Evolutionary conservation across 805 yeast genomes (phyloP).

Genomic region (Candida sonorensis): DNA sequence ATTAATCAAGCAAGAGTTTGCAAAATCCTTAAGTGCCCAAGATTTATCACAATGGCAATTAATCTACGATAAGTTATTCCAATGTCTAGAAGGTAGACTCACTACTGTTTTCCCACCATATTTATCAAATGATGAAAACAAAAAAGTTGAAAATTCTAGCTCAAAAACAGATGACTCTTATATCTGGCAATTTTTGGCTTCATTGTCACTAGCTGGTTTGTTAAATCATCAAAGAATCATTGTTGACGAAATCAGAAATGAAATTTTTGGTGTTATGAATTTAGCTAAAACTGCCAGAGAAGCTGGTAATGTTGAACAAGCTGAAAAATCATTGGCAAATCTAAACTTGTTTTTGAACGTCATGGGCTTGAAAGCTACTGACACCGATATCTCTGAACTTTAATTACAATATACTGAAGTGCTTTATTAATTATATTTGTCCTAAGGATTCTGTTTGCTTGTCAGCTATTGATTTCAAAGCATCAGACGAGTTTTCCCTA

Average conservation of each 20-base stretch:
- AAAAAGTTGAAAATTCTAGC: conserved; percentile 26
- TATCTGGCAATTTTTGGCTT: conserved; percentile 96
- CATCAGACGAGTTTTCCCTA: no score
- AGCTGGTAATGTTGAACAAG: conserved; percentile 37
- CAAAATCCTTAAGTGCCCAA: conserved; percentile 38
- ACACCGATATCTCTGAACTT: conserved; percentile 79
- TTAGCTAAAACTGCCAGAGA: conserved; percentile 50
- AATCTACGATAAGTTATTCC: conserved; percentile 77
- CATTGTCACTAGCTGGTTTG: conserved; percentile 86
- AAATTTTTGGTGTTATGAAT: conserved; percentile 81
- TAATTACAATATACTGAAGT: conserved; percentile 19
- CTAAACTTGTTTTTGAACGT: conserved; percentile 90
- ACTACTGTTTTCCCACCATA: conserved; percentile 77
- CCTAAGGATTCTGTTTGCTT: background rate
- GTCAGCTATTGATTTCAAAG: no score
- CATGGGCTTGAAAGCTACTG: conserved; percentile 92
- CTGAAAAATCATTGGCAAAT: conserved; percentile 54
- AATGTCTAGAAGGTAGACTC: conserved; percentile 70
- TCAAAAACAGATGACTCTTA: conserved; percentile 59
- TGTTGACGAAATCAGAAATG: conserved; percentile 90
- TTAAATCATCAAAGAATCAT: conserved; percentile 86
- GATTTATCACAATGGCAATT: conserved; percentile 67
- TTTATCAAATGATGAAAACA: conserved; percentile 24
- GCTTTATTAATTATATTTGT: no score
- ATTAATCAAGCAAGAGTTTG: conserved; percentile 77